Evolutionary conservation across 2,329 filamentous ascomycete species (phyloP), one percentile per base, ranked within the genome.

Genomic region (Botrytis cinerea): DNA sequence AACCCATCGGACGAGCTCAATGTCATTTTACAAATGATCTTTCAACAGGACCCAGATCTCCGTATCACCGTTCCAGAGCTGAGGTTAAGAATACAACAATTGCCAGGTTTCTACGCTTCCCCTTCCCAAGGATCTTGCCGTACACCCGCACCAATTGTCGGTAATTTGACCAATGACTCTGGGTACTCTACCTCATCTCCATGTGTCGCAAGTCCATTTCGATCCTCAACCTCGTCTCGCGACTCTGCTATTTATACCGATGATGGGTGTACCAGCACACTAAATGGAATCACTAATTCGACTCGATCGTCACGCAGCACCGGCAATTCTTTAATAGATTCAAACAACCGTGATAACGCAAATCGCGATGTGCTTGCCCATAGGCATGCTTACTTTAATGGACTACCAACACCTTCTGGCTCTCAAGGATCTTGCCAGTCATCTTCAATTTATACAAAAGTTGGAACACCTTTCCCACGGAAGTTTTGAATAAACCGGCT

Each of bases 1-100:
- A 95, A 96, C 35, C 84, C 99, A 80, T 95, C 96, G 73, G 87
- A 93, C 81, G 95, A 98, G 81, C 87, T 98, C 82, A 95, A 98
- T 84, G 87, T 89, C 81, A 97, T 99, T 76, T 85, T 99, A 79
- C 91, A 90, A 77, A 90, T 92, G 80, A 93, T 98, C 79, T 99
- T 99, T 83, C 91, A 95, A 80, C 89, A 90, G 82, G 91, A 96
- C 83, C 95, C 96, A 73, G 87, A 90, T 79, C 90, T 93, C 81
- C 88, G 96, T 82, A 95, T 97, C 80, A 91, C 91, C 73, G 88
- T 99, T 76, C 84, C 89, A 73, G 93, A 97, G 83, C 88, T 99
- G 73, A 90, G 92, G 80, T 86, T 89, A 77, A 86, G 92, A 81
- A 96, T 98, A 81, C 82, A 92, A 79, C 87, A 89, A 76, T 98